Percentiles rank a stretch among this genome's conserved stretches.
Evolutionary conservation across 352 stramenopile species (phyloP).

Genomic region (Peronospora belbahrii): DNA sequence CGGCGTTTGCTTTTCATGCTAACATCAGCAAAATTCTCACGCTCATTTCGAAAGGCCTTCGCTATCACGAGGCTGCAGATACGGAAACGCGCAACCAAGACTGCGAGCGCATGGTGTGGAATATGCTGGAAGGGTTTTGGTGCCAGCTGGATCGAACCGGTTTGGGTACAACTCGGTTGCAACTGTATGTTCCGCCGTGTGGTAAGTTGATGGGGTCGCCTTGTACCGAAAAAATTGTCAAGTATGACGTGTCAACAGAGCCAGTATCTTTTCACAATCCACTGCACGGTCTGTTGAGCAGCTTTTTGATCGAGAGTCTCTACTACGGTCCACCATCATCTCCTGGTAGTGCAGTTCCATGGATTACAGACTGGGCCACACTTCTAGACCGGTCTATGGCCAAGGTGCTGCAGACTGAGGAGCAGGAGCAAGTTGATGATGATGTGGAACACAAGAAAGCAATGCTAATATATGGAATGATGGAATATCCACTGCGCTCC

Average conservation of each 20-base stretch:
- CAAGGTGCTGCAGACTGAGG: conserved; percentile 19
- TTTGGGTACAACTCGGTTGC: conserved; percentile 33
- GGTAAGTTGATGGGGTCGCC: conserved; percentile 46
- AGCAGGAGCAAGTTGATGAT: conserved; percentile 21
- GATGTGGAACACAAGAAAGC: conserved; percentile 35
- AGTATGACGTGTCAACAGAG: conserved; percentile 65
- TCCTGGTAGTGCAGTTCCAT: conserved; percentile 18
- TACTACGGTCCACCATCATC: conserved; percentile 39
- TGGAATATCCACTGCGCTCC: conserved; percentile 74
- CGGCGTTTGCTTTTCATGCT: conserved; percentile 88
- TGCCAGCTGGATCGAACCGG: conserved; percentile 48
- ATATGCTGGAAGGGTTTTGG: conserved; percentile 70
- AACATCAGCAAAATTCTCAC: conserved; percentile 58
- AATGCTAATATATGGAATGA: conserved; percentile 60
- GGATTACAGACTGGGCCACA: conserved; percentile 42
- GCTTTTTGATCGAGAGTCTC: conserved; percentile 71
- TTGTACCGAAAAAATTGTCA: conserved; percentile 45
- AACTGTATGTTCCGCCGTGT: conserved; percentile 54
- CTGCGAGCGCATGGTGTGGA: conserved; percentile 56
- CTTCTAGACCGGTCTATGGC: conserved; percentile 46
- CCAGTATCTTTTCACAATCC: conserved; percentile 88
- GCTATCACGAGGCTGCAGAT: conserved; percentile 38
- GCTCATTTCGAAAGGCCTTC: conserved; percentile 54
- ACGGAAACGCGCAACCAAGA: conserved; percentile 23
- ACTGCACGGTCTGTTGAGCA: conserved; percentile 77